phyloP scores from a whole-genome alignment of 345 rosid species.

The Lumnitzera littorea region DNA sequence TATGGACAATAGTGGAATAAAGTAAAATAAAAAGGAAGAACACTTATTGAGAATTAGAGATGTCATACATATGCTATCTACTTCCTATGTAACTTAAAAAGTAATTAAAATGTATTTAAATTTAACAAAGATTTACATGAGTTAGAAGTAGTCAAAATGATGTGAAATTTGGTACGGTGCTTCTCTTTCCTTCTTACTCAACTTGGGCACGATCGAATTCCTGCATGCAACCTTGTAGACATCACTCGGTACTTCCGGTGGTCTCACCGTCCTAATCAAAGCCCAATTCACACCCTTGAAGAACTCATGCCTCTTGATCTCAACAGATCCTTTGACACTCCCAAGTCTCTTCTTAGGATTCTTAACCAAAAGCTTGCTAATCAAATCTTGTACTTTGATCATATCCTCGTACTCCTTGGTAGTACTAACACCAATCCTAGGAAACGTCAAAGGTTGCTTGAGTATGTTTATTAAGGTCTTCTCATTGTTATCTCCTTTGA shows the following conservation, averaged over 20 bases:
- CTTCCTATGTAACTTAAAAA: not conserved
- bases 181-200: constrained; percentile 7
- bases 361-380: constrained; percentile 59
- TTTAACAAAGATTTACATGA: not conserved
- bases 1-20: too few relatives aligned
- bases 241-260: constrained; percentile 68
- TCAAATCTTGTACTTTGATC: constrained; percentile 67
- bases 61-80: constrained; percentile 9
- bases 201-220: constrained; percentile 20
- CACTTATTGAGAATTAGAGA: not conserved
- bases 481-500: constrained; percentile 90
- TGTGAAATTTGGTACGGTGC: constrained; percentile 47
- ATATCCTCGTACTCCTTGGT: constrained; percentile 53
- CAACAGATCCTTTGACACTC: constrained; percentile 61
- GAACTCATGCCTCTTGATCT: constrained; percentile 81
- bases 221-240: constrained; percentile 1
- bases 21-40: constrained; percentile 8
- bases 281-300: constrained; percentile 90
- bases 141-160: constrained; percentile 68
- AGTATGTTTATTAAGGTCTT: constrained; percentile 73
- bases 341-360: constrained; percentile 86
- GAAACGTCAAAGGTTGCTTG: constrained; percentile 66
- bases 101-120: not conserved
- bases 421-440: constrained; percentile 45
- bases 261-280: constrained; percentile 66